These are phyloP conservation scores for Colletotrichum nymphaeae DNA, from an alignment of 2,329 filamentous ascomycete species.

Conservation along the genomic window DNA sequence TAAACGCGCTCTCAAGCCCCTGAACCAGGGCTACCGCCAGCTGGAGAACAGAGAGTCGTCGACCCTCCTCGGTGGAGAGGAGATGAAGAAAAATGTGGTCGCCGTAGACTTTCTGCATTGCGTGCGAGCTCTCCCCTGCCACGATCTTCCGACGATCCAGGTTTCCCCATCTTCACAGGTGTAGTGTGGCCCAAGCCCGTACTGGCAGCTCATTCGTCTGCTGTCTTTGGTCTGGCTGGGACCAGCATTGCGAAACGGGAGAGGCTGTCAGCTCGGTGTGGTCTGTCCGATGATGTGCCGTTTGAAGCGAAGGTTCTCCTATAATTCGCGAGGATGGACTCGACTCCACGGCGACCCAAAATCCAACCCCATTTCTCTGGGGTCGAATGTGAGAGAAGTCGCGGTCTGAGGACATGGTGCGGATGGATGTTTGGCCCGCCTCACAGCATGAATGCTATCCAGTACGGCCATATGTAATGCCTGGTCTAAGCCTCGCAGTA, in stretches of 20 bases:
- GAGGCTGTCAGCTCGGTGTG: slow-evolving; percentile 11
- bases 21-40: neutral
- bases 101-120: neutral
- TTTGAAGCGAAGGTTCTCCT: slow-evolving; percentile 10
- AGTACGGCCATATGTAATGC: neutral
- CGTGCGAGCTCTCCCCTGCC: neutral
- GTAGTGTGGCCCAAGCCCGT: neutral
- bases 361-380: neutral
- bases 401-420: slow-evolving; percentile 12
- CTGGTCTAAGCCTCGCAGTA: neutral
- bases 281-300: slow-evolving; percentile 7
- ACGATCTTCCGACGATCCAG: slow-evolving; percentile 33
- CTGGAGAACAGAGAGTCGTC: neutral
- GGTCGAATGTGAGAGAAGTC: neutral
- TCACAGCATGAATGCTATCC: slow-evolving; percentile 2
- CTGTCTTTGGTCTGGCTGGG: neutral
- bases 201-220: slow-evolving; percentile 21
- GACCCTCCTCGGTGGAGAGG: neutral
- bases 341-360: neutral
- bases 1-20: slow-evolving; percentile 12
- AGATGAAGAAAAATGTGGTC: neutral
- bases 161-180: slow-evolving; percentile 35
- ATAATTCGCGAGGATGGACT: slow-evolving; percentile 12
- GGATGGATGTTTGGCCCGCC: neutral
- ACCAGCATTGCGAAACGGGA: slow-evolving; percentile 25